A percentile compares a stretch with the other conserved stretches of the same genome.
Conservation (phyloP, 208 protist genomes). For the Leishmania braziliensis region DNA sequence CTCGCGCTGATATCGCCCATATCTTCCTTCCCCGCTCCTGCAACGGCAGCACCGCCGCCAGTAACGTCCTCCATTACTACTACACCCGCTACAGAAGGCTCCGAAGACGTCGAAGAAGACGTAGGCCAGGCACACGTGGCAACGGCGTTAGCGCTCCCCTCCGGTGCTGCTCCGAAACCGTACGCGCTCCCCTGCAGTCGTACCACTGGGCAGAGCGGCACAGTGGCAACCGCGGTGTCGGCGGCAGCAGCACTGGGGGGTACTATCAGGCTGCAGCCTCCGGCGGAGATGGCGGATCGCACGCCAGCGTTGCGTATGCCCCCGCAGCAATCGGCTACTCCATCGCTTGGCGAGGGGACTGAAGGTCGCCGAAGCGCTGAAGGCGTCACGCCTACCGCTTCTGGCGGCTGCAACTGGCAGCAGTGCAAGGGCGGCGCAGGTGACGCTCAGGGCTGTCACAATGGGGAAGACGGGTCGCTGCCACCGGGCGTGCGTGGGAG, state of each 20-base stretch:
- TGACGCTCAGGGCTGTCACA: background rate
- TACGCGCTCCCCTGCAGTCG: background rate
- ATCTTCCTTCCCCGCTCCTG: background rate
- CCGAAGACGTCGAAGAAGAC: slow-evolving; percentile 3
- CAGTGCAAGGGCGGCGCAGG: background rate
- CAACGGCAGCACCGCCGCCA: background rate
- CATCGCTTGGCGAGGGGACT: background rate
- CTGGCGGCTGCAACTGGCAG: background rate
- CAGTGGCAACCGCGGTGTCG: background rate
- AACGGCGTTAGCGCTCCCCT: background rate
- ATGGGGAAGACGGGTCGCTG: background rate
- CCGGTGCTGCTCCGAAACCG: background rate
- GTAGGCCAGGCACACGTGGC: background rate
- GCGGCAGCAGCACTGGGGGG: background rate
- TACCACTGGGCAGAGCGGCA: background rate
- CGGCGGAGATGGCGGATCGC: background rate
- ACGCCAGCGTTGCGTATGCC: slow-evolving; percentile 9
- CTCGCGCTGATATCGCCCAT: background rate
- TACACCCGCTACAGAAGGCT: background rate
- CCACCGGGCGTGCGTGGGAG: background rate
- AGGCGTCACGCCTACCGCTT: background rate
- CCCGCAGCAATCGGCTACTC: background rate
- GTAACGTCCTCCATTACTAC: background rate
- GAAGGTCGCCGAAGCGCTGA: background rate
- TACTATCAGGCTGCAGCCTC: no score